These are phyloP conservation scores for Albugo candida DNA, from an alignment of 352 stramenopile genomes.

Conservation along the genomic window DNA sequence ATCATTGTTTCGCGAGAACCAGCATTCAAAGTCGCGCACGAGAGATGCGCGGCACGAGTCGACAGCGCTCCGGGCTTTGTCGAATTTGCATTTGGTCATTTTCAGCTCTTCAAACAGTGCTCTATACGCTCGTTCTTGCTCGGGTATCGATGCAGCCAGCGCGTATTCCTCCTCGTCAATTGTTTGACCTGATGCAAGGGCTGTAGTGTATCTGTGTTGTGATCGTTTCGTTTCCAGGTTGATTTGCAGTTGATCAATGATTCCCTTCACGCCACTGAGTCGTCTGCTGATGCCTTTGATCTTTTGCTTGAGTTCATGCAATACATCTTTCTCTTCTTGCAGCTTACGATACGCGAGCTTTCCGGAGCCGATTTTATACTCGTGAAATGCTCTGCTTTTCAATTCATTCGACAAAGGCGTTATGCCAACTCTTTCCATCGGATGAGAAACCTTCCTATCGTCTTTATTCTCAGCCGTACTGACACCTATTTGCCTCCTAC, in stretches of 20 bases:
- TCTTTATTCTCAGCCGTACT: no score
- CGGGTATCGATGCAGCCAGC: constrained; percentile 61
- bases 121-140: constrained; percentile 72
- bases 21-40: constrained; percentile 69
- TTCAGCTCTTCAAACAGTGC: constrained; percentile 72
- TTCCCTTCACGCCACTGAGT: constrained; percentile 58
- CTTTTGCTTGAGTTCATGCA: constrained; percentile 49
- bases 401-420: background rate
- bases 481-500: no score
- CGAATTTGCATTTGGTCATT: constrained; percentile 47
- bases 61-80: constrained; percentile 38
- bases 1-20: constrained; percentile 12
- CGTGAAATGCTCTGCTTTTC: constrained; percentile 56
- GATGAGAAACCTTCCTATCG: no score
- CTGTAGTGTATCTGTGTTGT: background rate
- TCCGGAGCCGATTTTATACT: constrained; percentile 32
- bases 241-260: constrained; percentile 42
- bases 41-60: constrained; percentile 60
- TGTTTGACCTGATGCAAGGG: background rate
- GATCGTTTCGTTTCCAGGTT: constrained; percentile 42
- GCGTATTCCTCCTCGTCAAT: constrained; percentile 86
- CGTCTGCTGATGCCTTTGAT: constrained; percentile 45
- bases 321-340: constrained; percentile 51
- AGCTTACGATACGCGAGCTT: constrained; percentile 37
- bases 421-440: no score